Conservation (phyloP, 176 grass and related monocot species). For the Aegilops longissima region DNA sequence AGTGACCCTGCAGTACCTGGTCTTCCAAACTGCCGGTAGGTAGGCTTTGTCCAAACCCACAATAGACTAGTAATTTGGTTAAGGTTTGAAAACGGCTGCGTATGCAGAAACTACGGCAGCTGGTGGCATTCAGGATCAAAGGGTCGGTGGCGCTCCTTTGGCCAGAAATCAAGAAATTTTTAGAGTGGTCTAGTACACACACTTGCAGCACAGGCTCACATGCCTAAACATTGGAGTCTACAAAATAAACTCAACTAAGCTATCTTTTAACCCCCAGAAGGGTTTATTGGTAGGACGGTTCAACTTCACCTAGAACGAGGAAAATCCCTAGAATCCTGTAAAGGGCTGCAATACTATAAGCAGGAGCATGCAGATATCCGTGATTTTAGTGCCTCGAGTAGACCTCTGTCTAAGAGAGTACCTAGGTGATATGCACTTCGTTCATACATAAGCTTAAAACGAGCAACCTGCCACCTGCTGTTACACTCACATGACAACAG, state of each 20-base stretch:
- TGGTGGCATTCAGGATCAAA: too few species aligned
- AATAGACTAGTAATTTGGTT: neutral
- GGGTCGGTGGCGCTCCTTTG: too few species aligned
- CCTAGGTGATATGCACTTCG: neutral
- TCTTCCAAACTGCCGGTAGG: too few species aligned
- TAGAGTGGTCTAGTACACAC: too few species aligned
- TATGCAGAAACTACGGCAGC: too few species aligned
- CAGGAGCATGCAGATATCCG: neutral
- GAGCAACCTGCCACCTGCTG: neutral
- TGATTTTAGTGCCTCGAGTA: neutral
- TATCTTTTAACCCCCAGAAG: neutral
- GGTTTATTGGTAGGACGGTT: neutral
- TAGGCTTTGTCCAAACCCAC: neutral
- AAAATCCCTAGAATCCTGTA: neutral
- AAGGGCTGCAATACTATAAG: neutral
- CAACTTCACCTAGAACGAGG: neutral
- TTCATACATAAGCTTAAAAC: neutral
- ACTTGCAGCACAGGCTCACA: too few species aligned
- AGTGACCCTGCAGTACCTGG: neutral
- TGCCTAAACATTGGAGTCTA: too few species aligned
- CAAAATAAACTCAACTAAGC: too few species aligned
- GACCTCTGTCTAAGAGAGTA: neutral
- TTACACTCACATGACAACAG: neutral
- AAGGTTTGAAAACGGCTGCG: neutral
- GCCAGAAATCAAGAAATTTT: too few species aligned